Conservation (phyloP, 768 basidiomycete species). For the Termitomyces sp. region DNA sequence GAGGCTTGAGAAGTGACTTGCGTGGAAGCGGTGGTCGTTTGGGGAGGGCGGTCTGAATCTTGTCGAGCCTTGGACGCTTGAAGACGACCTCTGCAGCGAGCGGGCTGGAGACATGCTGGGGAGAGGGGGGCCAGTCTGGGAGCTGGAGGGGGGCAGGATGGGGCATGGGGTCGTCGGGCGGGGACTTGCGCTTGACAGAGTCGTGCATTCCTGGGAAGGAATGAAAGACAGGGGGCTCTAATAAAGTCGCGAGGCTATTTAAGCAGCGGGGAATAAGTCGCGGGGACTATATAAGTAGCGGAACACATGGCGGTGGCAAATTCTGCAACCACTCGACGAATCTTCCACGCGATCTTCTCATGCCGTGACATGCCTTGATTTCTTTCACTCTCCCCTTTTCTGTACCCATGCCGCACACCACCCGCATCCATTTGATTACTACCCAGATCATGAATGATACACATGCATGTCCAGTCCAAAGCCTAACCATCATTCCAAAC, state of each 20-base stretch:
- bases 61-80: conserved; percentile 39
- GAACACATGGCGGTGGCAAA: conserved; percentile 35
- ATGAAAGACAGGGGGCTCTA: not conserved
- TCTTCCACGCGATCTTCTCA: conserved; percentile 26
- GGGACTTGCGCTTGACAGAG: conserved; percentile 65
- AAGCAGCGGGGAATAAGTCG: not conserved
- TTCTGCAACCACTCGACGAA: conserved; percentile 10
- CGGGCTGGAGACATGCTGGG: conserved; percentile 26
- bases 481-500: conserved; percentile 11
- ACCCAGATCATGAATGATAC: conserved; percentile 10
- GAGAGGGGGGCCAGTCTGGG: conserved; percentile 23
- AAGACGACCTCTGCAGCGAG: conserved; percentile 21
- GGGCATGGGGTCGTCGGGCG: conserved; percentile 34
- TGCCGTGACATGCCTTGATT: conserved; percentile 29
- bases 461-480: conserved; percentile 11
- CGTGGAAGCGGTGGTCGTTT: conserved; percentile 14
- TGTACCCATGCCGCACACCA: conserved; percentile 15
- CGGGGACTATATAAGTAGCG: conserved; percentile 25
- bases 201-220: conserved; percentile 44
- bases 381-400: conserved; percentile 15
- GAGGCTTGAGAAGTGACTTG: conserved; percentile 13
- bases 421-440: conserved; percentile 13
- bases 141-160: conserved; percentile 36
- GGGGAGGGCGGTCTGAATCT: conserved; percentile 20
- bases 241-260: conserved; percentile 1